Base-by-base conservation (phyloP, 148 eudicot species). In the Limonium bicolor region DNA sequence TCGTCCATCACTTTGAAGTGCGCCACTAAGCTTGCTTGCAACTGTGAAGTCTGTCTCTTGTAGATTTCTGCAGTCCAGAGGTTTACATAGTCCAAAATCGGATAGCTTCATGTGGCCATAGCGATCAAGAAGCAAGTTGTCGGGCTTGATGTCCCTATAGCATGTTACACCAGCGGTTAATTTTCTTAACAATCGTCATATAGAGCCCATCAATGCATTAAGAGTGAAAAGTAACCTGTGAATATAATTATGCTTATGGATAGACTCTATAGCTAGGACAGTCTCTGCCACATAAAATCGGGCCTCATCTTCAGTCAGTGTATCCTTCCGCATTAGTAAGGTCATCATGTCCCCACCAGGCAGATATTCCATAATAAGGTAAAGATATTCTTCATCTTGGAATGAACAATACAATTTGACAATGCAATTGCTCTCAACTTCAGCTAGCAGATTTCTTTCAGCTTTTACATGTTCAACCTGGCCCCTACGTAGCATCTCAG, bases 331-430 rank as follows among this genome's bases (percentile, higher is more conserved):
- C 97, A 90, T 90, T 48, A 90, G 74, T 64, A 90, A 65, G 33
- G 97, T 90, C 97, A 90, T 90, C 95, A 90, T 90, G 70, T 90
- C 97, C 53, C 97, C 97, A 45, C 97, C 97, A 55, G 97, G 97
- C 35, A 90, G 74, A 61, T 90, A 90, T 60, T 90, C 97, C 97
- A 90, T 90, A 52, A 90, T 69, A 36, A 90, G 84, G 54, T 90
- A 90, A 30, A 90, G 93, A 67, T 69, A 80, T 67, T 90, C 97
- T 50, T 90, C 97, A 47, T 90, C 97, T 77, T 90, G 97, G 62
- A 90, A 90, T 41, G 97, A 90, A 62, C 97, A 90, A 67, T 90
- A 90, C 24, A 90, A 95, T 67, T 90, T 90, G 53, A 90, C 97
- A 62, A 90, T 90, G 68, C 97, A 90, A 65, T 90, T 90, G 78